Percentiles rank a stretch among this genome's conserved stretches.
phyloP scores from a whole-genome alignment of 306 rosid species.

The Ormosia semicastrata region DNA sequence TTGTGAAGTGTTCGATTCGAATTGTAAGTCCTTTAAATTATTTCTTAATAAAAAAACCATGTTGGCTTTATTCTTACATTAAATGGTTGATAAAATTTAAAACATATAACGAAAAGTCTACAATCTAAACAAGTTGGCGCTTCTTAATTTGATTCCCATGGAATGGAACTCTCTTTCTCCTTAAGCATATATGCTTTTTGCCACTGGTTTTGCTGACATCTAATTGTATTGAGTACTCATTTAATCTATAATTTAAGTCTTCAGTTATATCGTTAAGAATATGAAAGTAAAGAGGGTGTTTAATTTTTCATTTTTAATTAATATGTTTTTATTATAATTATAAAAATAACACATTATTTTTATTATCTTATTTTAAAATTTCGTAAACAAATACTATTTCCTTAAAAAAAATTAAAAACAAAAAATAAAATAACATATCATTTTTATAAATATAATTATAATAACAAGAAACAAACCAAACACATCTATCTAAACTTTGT shows the following conservation, averaged over 20 bases:
- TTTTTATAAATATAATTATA: too few species aligned
- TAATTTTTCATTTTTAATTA: too few species aligned
- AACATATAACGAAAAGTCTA: background rate
- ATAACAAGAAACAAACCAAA: too few species aligned
- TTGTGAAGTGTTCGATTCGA: conserved; percentile 15
- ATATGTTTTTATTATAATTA: too few species aligned
- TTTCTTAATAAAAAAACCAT: background rate
- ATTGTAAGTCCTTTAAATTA: background rate
- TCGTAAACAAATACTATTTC: too few species aligned
- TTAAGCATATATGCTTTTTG: conserved; percentile 25
- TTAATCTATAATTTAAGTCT: background rate
- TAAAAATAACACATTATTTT: too few species aligned
- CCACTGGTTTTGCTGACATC: conserved; percentile 16
- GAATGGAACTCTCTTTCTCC: background rate
- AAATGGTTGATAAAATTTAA: background rate
- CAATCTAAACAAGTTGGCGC: background rate
- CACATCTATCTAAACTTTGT: too few species aligned
- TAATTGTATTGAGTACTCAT: conserved; percentile 10
- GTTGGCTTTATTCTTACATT: conserved; percentile 18
- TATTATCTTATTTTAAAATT: too few species aligned
- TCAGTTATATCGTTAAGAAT: background rate
- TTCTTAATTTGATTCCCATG: background rate
- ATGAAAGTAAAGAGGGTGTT: background rate
- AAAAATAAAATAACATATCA: too few species aligned
- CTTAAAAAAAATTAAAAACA: too few species aligned